These are phyloP conservation scores for Claviceps digitariae DNA, from an alignment of 2,329 filamentous ascomycete species.

Conservation along the genomic window DNA sequence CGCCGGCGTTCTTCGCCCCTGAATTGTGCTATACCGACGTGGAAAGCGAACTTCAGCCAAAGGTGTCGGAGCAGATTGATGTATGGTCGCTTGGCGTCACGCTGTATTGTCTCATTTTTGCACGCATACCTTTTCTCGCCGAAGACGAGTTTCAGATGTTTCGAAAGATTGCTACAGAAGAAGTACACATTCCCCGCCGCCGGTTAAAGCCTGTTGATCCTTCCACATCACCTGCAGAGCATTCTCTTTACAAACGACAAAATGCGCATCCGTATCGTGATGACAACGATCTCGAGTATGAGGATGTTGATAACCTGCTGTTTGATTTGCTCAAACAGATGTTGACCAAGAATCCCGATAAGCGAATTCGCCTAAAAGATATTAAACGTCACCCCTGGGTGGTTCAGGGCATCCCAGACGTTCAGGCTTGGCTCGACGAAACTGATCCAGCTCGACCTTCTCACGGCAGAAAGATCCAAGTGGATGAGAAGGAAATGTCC, in stretches of 20 bases:
- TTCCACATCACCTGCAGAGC: conserved; percentile 39
- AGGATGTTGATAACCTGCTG: conserved; percentile 69
- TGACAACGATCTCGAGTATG: conserved; percentile 69
- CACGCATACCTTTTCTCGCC: conserved; percentile 83
- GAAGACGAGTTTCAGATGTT: conserved; percentile 90
- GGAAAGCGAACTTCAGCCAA: conserved; percentile 54
- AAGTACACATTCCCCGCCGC: conserved; percentile 75
- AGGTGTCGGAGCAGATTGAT: conserved; percentile 85
- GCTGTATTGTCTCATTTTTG: conserved; percentile 88
- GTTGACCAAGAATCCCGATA: conserved; percentile 76
- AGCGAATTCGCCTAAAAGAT: conserved; percentile 78
- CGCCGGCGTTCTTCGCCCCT: conserved; percentile 92
- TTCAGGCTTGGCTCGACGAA: conserved; percentile 77
- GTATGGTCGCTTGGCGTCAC: conserved; percentile 96
- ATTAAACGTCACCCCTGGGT: conserved; percentile 95
- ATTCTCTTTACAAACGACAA: conserved; percentile 41
- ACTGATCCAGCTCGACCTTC: conserved; percentile 72
- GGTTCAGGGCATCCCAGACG: conserved; percentile 60
- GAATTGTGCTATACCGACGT: conserved; percentile 86
- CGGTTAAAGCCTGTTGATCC: conserved; percentile 66
- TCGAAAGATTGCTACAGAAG: conserved; percentile 76
- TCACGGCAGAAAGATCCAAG: conserved; percentile 75
- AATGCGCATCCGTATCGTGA: conserved; percentile 57
- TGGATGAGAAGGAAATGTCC: conserved; percentile 81
- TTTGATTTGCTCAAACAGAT: conserved; percentile 67